phyloP scores from a whole-genome alignment of 345 rosid species.

The Carallia pectinifolia region DNA sequence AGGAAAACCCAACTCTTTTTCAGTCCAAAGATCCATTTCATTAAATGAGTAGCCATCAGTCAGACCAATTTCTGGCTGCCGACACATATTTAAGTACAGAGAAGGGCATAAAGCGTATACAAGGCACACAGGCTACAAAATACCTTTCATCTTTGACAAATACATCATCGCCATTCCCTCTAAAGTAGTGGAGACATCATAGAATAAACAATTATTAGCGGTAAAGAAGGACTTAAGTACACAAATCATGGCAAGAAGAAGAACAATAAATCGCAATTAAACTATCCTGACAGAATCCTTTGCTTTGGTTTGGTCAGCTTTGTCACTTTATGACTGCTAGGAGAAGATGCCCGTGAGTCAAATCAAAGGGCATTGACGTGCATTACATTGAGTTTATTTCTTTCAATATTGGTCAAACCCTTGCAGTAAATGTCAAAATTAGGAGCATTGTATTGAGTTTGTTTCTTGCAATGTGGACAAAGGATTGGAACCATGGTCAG shows the following conservation, averaged over 20 bases:
- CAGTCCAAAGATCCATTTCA: conserved; percentile 20
- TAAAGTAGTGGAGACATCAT: conserved; percentile 21
- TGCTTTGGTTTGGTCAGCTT: not conserved
- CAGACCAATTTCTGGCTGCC: not conserved
- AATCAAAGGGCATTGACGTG: not conserved
- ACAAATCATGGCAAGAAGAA: conserved; percentile 11
- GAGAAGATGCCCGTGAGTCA: not conserved
- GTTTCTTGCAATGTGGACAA: too few relatives aligned
- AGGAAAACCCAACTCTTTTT: not conserved
- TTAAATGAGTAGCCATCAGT: not conserved
- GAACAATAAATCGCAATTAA: not conserved
- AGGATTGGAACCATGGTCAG: too few relatives aligned
- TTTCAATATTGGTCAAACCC: too few relatives aligned
- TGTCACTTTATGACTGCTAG: not conserved
- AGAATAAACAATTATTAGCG: conserved; percentile 25
- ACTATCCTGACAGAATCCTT: conserved; percentile 1
- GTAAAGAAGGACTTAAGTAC: conserved; percentile 25
- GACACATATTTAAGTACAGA: not conserved
- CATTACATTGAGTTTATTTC: too few relatives aligned
- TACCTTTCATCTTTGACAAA: conserved; percentile 10
- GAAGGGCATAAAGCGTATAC: not conserved
- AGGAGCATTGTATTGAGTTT: too few relatives aligned
- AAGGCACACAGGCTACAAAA: conserved; percentile 14
- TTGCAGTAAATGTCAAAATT: too few relatives aligned
- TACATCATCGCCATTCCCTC: not conserved